A percentile compares a stretch with the other conserved stretches of the same genome.
phyloP scores from a whole-genome alignment of 495 filamentous ascomycete species.

The Aspergillus affinis region DNA sequence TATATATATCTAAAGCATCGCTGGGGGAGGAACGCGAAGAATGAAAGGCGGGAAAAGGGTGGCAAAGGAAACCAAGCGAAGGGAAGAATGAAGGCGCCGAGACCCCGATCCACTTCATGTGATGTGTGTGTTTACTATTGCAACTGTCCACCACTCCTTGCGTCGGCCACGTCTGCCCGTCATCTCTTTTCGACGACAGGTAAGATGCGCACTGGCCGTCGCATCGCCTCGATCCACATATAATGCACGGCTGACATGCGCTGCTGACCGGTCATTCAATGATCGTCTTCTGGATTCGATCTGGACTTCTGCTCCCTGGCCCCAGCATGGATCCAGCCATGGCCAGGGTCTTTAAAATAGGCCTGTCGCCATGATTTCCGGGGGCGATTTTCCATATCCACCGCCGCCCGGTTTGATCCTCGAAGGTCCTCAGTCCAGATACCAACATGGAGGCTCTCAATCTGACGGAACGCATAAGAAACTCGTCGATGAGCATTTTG shows the following conservation, averaged over 20 bases:
- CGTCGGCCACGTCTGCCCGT: background rate
- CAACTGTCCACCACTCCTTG: background rate
- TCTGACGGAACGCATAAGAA: background rate
- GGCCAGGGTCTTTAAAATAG: background rate
- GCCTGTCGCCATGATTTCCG: too few species aligned
- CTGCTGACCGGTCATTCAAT: background rate
- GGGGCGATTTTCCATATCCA: background rate
- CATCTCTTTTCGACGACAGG: background rate
- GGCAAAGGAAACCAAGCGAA: background rate
- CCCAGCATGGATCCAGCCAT: too few species aligned
- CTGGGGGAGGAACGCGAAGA: background rate
- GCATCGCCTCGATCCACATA: background rate
- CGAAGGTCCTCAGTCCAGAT: background rate
- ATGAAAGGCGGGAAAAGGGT: background rate
- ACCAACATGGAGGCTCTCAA: background rate
- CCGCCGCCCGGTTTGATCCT: background rate
- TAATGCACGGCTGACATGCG: background rate
- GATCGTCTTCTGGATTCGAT: background rate
- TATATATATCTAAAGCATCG: background rate
- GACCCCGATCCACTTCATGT: background rate
- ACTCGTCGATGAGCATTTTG: background rate
- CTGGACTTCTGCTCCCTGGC: too few species aligned
- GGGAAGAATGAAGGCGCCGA: background rate
- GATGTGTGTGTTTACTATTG: too few species aligned
- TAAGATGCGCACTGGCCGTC: too few species aligned